These are phyloP conservation scores for Citrus sp. DNA, from an alignment of 345 rosid species.

Conservation along the genomic window DNA sequence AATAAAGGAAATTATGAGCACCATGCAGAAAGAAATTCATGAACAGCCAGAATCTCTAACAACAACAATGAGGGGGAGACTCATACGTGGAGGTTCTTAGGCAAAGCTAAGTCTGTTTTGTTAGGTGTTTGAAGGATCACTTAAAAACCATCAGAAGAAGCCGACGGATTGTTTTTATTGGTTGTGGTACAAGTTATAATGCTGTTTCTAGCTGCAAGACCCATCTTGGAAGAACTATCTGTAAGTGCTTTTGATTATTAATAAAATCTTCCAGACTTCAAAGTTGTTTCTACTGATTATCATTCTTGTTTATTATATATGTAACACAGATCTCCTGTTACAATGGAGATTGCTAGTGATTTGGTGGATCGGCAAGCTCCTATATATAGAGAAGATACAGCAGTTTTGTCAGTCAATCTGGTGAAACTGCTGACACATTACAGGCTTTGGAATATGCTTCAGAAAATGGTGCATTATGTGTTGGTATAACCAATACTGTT, in stretches of 20 bases:
- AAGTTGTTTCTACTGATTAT: neutral
- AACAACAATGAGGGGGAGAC: conserved; percentile 97
- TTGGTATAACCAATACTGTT: conserved; percentile 94
- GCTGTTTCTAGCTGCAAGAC: conserved; percentile 96
- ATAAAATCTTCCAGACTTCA: neutral
- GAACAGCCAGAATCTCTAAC: conserved; percentile 96
- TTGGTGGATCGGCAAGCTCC: conserved; percentile 92
- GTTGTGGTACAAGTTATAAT: conserved; percentile 96
- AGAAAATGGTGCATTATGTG: conserved; percentile 90
- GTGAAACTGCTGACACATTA: conserved; percentile 97
- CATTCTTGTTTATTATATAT: neutral
- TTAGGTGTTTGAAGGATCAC: conserved; percentile 94
- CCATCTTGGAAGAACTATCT: conserved; percentile 93
- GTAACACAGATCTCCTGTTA: conserved; percentile 71
- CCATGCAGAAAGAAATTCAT: conserved; percentile 98
- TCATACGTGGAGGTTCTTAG: conserved; percentile 85
- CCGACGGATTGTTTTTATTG: conserved; percentile 85
- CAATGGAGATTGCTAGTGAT: conserved; percentile 99
- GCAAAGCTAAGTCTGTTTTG: conserved; percentile 81
- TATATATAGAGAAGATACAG: conserved; percentile 96
- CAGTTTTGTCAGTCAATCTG: conserved; percentile 96
- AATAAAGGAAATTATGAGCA: conserved; percentile 87
- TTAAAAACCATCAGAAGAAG: conserved; percentile 87
- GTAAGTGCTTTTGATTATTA: conserved; percentile 33
- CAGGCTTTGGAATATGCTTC: conserved; percentile 78